Conservation (phyloP, 2,329 filamentous ascomycete genomes). For the Periconia digitata region DNA sequence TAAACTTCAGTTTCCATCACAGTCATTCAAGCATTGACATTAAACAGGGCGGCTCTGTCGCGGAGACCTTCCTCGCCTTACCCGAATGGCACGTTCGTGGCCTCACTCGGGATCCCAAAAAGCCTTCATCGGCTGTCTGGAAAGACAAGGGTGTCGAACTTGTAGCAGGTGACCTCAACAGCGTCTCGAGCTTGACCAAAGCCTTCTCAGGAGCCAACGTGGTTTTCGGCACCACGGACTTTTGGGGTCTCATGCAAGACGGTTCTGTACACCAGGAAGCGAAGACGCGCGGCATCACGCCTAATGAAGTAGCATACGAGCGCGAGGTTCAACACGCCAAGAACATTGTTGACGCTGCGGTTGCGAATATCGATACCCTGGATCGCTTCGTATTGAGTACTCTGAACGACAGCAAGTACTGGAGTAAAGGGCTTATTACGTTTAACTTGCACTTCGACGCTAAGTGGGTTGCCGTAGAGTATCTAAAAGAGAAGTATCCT, state of each 20-base stretch:
- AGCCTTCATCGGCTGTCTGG: conserved; percentile 36
- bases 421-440: conserved; percentile 35
- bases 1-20: background rate
- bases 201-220: conserved; percentile 19
- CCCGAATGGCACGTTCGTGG: conserved; percentile 33
- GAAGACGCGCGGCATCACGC: conserved; percentile 19
- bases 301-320: conserved; percentile 38
- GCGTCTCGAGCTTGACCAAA: conserved; percentile 12
- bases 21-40: background rate
- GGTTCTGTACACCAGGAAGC: conserved; percentile 19
- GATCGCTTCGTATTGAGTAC: conserved; percentile 50
- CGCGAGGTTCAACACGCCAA: conserved; percentile 42
- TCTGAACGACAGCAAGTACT: conserved; percentile 35
- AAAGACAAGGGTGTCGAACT: conserved; percentile 20
- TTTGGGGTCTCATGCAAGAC: conserved; percentile 33
- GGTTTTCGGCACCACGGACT: conserved; percentile 47
- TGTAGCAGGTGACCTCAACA: conserved; percentile 17
- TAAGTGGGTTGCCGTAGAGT: conserved; percentile 44
- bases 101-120: conserved; percentile 48
- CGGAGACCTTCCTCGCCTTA: conserved; percentile 23
- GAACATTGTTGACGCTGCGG: conserved; percentile 46
- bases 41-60: conserved; percentile 23
- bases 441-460: conserved; percentile 47
- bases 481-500: conserved; percentile 37
- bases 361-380: conserved; percentile 34